phyloP scores from a whole-genome alignment of 2,329 filamentous ascomycete genomes.

The Fusarium brachygibbosum region DNA sequence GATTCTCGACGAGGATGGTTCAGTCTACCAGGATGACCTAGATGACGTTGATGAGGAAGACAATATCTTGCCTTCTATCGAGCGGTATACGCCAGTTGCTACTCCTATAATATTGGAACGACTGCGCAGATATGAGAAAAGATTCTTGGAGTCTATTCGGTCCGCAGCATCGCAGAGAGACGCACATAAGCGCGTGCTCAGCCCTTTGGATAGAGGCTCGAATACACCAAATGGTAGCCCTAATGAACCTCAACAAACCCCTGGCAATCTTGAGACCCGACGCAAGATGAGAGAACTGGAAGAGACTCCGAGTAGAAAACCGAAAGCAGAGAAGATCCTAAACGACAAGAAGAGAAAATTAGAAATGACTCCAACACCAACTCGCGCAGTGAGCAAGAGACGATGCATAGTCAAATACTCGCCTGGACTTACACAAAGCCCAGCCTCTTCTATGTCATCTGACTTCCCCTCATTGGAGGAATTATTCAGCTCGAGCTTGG shows the following conservation, averaged over 20 bases:
- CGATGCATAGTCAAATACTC: neutral
- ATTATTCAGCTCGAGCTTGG: neutral
- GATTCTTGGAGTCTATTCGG: accelerated
- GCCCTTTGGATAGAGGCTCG: neutral
- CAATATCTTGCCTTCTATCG: neutral
- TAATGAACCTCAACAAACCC: neutral
- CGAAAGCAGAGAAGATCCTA: neutral
- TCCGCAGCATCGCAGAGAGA: accelerated
- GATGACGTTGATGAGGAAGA: neutral
- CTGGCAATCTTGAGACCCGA: neutral
- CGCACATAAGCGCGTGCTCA: neutral
- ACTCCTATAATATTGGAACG: accelerated
- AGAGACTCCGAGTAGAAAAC: neutral
- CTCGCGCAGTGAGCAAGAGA: accelerated
- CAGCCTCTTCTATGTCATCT: accelerated
- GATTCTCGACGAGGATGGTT: neutral
- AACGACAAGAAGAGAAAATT: neutral
- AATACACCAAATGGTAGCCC: neutral
- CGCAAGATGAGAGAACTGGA: neutral
- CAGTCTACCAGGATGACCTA: neutral
- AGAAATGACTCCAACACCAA: neutral
- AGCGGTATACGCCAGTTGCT: neutral
- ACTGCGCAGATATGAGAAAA: neutral
- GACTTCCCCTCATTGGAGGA: neutral
- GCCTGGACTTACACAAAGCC: accelerated